These are phyloP conservation scores for Strobilomyces echinocephalus DNA, from an alignment of 768 basidiomycete species.

Conservation along the genomic window DNA sequence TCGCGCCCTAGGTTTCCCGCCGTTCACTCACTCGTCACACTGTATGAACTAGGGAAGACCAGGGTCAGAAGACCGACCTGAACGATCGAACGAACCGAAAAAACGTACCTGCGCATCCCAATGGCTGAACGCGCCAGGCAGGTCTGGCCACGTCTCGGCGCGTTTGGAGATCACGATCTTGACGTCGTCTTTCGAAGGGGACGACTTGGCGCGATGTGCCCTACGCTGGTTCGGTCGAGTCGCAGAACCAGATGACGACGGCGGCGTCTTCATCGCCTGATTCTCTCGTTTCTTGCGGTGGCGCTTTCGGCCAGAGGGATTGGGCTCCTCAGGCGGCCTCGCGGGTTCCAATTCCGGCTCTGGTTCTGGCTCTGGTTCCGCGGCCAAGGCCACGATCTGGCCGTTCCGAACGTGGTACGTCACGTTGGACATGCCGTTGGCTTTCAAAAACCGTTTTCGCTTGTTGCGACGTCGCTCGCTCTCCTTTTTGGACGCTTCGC, in stretches of 20 bases:
- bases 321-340: neutral
- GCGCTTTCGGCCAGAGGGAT: too few species aligned
- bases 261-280: neutral
- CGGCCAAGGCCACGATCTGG: conserved; percentile 6
- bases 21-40: conserved; percentile 30
- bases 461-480: neutral
- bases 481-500: conserved; percentile 3
- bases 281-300: neutral
- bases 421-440: neutral
- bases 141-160: conserved; percentile 14
- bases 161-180: neutral
- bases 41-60: conserved; percentile 27
- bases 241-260: neutral
- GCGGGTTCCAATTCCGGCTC: neutral
- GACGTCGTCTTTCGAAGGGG: neutral
- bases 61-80: neutral
- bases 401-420: conserved; percentile 16
- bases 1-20: too few species aligned
- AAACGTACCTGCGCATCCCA: conserved; percentile 24
- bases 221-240: neutral
- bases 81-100: neutral
- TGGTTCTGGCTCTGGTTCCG: neutral
- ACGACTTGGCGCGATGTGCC: neutral
- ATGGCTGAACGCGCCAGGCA: conserved; percentile 5
- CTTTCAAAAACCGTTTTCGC: neutral